phyloP scores from a whole-genome alignment of 2,329 filamentous ascomycete species.

The Fusarium nematophilum region DNA sequence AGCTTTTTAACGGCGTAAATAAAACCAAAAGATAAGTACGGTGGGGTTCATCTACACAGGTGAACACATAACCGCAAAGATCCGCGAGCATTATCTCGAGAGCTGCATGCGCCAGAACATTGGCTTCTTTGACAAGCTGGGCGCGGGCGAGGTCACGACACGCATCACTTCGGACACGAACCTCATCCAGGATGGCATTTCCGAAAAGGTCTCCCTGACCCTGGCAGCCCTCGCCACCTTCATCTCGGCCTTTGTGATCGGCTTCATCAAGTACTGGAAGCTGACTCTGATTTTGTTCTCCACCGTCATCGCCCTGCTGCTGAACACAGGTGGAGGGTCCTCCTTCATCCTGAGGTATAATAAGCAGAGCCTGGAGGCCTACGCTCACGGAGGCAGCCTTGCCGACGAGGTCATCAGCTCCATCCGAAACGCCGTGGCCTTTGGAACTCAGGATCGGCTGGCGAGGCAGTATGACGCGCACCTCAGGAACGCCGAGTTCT shows the following conservation, averaged over 20 bases:
- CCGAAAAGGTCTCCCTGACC: constrained; percentile 86
- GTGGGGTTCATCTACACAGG: constrained; percentile 91
- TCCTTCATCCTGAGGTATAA: constrained; percentile 83
- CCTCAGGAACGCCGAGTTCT: constrained; percentile 77
- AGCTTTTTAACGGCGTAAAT: constrained; percentile 70
- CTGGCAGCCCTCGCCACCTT: constrained; percentile 84
- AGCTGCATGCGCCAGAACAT: constrained; percentile 91
- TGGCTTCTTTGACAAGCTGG: constrained; percentile 92
- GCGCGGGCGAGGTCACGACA: constrained; percentile 92
- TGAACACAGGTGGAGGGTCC: constrained; percentile 80
- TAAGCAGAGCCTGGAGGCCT: constrained; percentile 80
- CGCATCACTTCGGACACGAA: constrained; percentile 96
- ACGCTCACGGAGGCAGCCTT: constrained; percentile 85
- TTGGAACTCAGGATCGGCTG: constrained; percentile 93
- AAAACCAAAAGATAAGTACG: too few relatives aligned
- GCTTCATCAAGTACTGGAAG: constrained; percentile 93
- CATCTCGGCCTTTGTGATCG: constrained; percentile 88
- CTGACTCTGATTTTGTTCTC: constrained; percentile 88
- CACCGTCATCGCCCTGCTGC: constrained; percentile 81
- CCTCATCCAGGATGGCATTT: constrained; percentile 91
- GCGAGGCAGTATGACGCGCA: constrained; percentile 85
- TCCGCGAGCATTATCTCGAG: constrained; percentile 84
- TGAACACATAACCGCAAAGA: constrained; percentile 81
- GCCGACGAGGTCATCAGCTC: constrained; percentile 96
- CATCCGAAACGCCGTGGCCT: constrained; percentile 90